Base-by-base conservation (phyloP, 257 asterid species). In the Striga asiatica region DNA sequence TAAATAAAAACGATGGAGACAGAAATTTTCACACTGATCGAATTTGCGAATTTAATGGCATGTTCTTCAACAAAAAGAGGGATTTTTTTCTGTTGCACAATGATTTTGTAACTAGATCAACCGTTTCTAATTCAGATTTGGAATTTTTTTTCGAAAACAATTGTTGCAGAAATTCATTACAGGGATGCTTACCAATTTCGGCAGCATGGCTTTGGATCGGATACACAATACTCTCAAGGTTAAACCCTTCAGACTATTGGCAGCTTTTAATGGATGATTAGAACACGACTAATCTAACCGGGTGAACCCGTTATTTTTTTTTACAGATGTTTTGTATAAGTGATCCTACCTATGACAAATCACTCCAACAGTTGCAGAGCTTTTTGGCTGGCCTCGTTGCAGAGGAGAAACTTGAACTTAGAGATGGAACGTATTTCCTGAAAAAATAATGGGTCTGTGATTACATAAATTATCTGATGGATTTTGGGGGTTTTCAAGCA, bases 201-300 rank as follows among this genome's bases (percentile, higher is more conserved):
- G 95, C 62, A 88, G 91, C 83, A 87, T 91, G 98, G 84, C 98
- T 0, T 66, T 91, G 85, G 98, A 91, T 43, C 84, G 98, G 50
- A 87, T 91, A 56, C 98, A 91, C 72, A 91, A 91, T 38, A 87
- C 93, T 9, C 95, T 92, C 73, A 92, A 88, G 97, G 98, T 88
- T 77, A 61, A 43, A 16, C 22, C 13, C 13, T 48, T 21, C n/a
- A n/a, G 31, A 41, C 21, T 35, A 57, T 21, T 14, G 23, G 4
- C 16, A 18, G 14, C 16, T 19, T 24, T 14, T 21, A 24, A 24
- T 3, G 6, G 39, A n/a, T 25, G 47, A 16, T 13, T n/a, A n/a
- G n/a, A 16, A 34, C 32, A 20, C 6, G 54, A 37, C 4, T 52
- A 34, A 3, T 42, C 7, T 39, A 48, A 74, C 21, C 4, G n/a